Evolutionary conservation across 306 rosid species (phyloP), one percentile per base, ranked within the genome.

Genomic region (Canavalia gladiata): DNA sequence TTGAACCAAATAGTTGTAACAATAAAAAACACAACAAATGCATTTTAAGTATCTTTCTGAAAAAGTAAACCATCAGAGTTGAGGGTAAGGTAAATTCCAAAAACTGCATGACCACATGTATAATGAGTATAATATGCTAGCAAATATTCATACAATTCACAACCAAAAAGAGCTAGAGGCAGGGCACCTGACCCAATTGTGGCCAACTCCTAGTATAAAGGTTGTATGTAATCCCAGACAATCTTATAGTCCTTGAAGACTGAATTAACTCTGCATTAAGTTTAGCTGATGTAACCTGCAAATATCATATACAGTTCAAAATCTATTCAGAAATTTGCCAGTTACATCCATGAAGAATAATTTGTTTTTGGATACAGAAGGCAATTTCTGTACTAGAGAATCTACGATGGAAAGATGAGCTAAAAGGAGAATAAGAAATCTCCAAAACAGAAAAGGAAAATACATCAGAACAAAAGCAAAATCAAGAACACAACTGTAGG

Each of bases 121-220:
- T 33, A 29, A 69, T 69, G 46, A 50, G 4, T 50, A 70, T 33
- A 70, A 11, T 31, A 70, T 33, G 10, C 18, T 30, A 13, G 45
- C 41, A 70, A 70, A 30, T 33, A 33, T 50, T 34, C 7, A 2
- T 7, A 51, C 13, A 31, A 7, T 33, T 71, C 63, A 51, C 47
- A 51, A 13, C 4, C 13, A 41, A 45, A 82, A 58, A 82, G 31
- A 11, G 60, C 4, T 12, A 52, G 62, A 64, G 25, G 25, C 25
- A 18, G 72, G 62, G 52, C 63, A 88, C 91, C 91, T 88, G 91
- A 39, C 91, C 89, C 41, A 88, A 78, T 78, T 77, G 72, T 12
- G 89, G 86, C 72, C 81, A 76, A 85, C 71, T 78, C 68, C 30
- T 59, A 50, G 82, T 68, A 52, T 88, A 50, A 58, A 88, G 87